Evolutionary conservation across 2,329 filamentous ascomycete genomes (phyloP).

Genomic region (Monosporascus sp.): DNA sequence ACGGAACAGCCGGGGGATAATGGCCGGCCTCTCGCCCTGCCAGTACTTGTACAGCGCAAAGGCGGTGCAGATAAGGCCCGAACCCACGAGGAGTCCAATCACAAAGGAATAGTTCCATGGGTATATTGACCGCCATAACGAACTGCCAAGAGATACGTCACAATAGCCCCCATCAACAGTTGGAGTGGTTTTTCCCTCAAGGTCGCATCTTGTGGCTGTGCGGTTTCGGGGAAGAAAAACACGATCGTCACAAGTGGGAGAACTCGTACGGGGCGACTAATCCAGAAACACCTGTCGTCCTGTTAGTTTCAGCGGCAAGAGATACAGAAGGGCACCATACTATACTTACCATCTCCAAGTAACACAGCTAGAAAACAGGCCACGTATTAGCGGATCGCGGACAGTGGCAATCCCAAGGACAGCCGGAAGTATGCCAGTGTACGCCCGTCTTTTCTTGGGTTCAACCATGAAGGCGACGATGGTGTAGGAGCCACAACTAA

Average conservation of each 20-base stretch:
- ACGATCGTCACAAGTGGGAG: constrained; percentile 23
- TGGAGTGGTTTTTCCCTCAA: constrained; percentile 13
- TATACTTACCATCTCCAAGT: constrained; percentile 8
- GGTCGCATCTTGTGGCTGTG: too few species aligned
- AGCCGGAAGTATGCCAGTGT: constrained; percentile 12
- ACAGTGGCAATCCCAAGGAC: constrained; percentile 13
- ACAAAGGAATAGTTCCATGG: too few species aligned
- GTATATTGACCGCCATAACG: too few species aligned
- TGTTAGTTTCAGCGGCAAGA: too few species aligned
- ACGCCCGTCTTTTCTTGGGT: constrained; percentile 6
- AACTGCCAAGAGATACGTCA: constrained; percentile 9
- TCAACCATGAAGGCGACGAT: constrained; percentile 12
- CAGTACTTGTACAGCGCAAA: too few species aligned
- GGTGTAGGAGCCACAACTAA: constrained; percentile 12
- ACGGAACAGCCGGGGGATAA: too few species aligned
- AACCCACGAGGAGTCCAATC: too few species aligned
- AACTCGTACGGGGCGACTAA: constrained; percentile 15
- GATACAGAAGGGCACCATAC: too few species aligned
- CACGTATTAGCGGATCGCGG: constrained; percentile 12
- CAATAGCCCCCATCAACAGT: constrained; percentile 27
- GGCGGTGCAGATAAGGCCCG: too few species aligned
- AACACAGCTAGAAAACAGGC: constrained; percentile 12
- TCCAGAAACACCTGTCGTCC: constrained; percentile 13
- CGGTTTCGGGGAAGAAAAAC: constrained; percentile 13
- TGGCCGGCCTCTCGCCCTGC: too few species aligned